A percentile compares a stretch with the other conserved stretches of the same genome.
phyloP scores from a whole-genome alignment of 805 yeast genomes.

The Pichia sporocuriosa region DNA sequence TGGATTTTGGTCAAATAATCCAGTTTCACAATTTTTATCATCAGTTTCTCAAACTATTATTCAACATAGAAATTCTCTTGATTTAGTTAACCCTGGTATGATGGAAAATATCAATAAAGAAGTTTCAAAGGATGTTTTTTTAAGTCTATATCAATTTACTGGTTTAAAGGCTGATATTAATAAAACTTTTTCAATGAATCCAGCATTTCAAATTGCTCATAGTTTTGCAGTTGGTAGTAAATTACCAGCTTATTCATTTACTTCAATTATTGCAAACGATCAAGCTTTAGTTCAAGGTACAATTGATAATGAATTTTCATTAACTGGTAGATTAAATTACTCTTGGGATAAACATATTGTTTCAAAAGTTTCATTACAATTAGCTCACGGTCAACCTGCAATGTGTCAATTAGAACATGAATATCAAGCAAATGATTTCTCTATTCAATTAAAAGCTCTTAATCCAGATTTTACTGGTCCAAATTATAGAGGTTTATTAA shows the following conservation, averaged over 20 bases:
- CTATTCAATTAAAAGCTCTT: constrained; percentile 81
- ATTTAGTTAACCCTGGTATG: constrained; percentile 88
- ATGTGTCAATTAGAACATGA: constrained; percentile 97
- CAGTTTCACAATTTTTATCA: constrained; percentile 71
- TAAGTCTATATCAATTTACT: constrained; percentile 83
- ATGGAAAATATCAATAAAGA: constrained; percentile 90
- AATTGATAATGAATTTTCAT: constrained; percentile 76
- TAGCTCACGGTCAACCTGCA: constrained; percentile 82
- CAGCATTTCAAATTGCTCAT: constrained; percentile 95
- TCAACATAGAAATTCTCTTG: constrained; percentile 75
- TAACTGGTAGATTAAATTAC: constrained; percentile 85
- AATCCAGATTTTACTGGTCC: constrained; percentile 79
- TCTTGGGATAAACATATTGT: constrained; percentile 78
- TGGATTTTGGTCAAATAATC: constrained; percentile 75
- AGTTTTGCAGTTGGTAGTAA: constrained; percentile 85
- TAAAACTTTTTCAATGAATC: constrained; percentile 84
- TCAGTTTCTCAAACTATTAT: constrained; percentile 66
- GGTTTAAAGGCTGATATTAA: constrained; percentile 95
- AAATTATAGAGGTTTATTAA: constrained; percentile 83
- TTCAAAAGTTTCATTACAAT: constrained; percentile 81
- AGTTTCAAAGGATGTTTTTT: constrained; percentile 87
- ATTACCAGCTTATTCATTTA: constrained; percentile 85
- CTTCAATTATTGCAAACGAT: constrained; percentile 85
- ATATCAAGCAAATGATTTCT: constrained; percentile 81
- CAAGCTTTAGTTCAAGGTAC: constrained; percentile 84